Evolutionary conservation across 768 basidiomycete genomes (phyloP).

Genomic region (Holtermannia corniformis): DNA sequence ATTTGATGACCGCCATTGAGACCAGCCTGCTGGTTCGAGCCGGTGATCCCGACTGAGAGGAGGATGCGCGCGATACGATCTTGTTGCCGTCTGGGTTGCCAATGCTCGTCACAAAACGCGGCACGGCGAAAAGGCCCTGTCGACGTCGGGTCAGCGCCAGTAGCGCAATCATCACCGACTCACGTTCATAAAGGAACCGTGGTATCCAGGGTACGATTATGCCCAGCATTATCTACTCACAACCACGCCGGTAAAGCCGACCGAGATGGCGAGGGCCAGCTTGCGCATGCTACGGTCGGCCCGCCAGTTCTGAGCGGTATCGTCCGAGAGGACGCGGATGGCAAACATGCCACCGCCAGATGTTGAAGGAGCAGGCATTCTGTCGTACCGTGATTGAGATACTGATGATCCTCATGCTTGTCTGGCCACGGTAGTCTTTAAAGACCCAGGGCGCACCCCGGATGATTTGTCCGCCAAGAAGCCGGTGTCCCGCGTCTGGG

Average conservation of each 20-base stretch:
- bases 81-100: neutral
- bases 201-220: neutral
- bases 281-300: neutral
- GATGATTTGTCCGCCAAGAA: too few species aligned
- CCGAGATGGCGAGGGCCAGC: neutral
- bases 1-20: conserved; percentile 1
- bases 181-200: neutral
- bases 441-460: too few species aligned
- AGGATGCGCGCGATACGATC: conserved; percentile 47
- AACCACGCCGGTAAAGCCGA: neutral
- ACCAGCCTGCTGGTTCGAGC: neutral
- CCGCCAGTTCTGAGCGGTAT: neutral
- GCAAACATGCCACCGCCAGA: neutral
- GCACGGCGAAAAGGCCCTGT: neutral
- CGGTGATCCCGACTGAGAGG: conserved; percentile 44
- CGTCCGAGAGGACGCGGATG: neutral
- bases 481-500: too few species aligned
- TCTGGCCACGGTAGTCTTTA: too few species aligned
- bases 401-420: too few species aligned
- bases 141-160: too few species aligned
- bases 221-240: neutral
- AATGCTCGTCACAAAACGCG: neutral
- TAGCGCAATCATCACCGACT: too few species aligned
- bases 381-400: too few species aligned
- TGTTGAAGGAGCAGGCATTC: too few species aligned